Base-by-base conservation (phyloP, 352 stramenopile genomes). In the Globisporangium uncinulatum region DNA sequence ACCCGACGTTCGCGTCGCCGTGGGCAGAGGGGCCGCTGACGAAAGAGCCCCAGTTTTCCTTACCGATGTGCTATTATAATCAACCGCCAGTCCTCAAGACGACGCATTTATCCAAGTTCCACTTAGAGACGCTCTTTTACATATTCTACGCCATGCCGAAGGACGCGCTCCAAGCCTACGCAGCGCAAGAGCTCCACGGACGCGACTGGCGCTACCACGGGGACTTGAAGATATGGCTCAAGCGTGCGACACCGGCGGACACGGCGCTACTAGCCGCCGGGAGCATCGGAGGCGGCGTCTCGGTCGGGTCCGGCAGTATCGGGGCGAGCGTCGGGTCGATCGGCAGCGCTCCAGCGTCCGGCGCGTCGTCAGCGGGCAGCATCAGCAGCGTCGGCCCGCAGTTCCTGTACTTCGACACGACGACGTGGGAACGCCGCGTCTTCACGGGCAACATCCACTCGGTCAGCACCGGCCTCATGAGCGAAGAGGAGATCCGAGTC, bases 131-230 rank as follows among this genome's bases (percentile, higher is more conserved):
- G 54, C 79, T 99, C 21, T 99, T 99, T 77, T 99, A 98, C 80
- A 97, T 99, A 66, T 99, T 99, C 74, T 99, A 99, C 78, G 92
- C 92, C 54, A 96, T 99, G 81, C 97, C 97, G 46, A 97, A 98
- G 79, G 97, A 99, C 72, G 88, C 97, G 6, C 74, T 99, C 51
- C 97, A 99, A 75, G 87, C 88, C 6, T 94, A 92, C 50, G 79
- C 82, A 11, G 87, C 87, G 13, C 87, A 97, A 59, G 88, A 97
- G 65, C 74, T 97, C 19, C 91, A 95, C 59, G 90, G 77, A 51
- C 89, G 97, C 54, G 96, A 99, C 62, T 99, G 97, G 97, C 88
- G 90, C 59, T 99, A 98, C 76, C 95, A 99, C 65, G 79, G 71
- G 13, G 96, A 99, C 53, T 77, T 98, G 46, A 98, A 98, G 75